A percentile compares a stretch with the other conserved stretches of the same genome.
phyloP scores from a whole-genome alignment of 495 filamentous ascomycete genomes.

The Xylaria cubensis region DNA sequence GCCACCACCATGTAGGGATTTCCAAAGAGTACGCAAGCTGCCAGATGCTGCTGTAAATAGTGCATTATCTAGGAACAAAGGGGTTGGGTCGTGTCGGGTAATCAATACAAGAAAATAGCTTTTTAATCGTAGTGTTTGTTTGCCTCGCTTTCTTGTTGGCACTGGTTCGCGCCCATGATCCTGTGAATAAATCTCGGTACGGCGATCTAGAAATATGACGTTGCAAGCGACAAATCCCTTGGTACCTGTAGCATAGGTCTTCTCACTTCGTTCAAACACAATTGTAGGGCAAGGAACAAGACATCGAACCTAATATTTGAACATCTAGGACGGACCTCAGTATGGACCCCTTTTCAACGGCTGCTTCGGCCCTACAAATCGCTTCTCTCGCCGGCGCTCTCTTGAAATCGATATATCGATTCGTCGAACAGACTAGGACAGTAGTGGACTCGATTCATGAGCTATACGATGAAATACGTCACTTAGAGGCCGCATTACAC shows the following conservation, averaged over 20 bases:
- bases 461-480: constrained; percentile 31
- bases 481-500: constrained; percentile 20
- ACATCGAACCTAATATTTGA: neutral
- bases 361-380: constrained; percentile 26
- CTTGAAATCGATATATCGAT: constrained; percentile 28
- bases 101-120: neutral
- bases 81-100: neutral
- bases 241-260: neutral
- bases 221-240: neutral
- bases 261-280: neutral
- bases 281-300: neutral
- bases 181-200: neutral
- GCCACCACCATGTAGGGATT: neutral
- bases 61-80: constrained; percentile 10
- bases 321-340: neutral
- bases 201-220: neutral
- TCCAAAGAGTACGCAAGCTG: neutral
- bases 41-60: neutral
- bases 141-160: neutral
- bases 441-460: constrained; percentile 29
- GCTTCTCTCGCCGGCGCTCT: constrained; percentile 19
- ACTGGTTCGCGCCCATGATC: neutral
- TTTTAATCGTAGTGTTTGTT: neutral
- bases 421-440: constrained; percentile 30
- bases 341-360: constrained; percentile 33